phyloP scores from a whole-genome alignment of 768 basidiomycete genomes.

The Hebeloma cylindrosporum region DNA sequence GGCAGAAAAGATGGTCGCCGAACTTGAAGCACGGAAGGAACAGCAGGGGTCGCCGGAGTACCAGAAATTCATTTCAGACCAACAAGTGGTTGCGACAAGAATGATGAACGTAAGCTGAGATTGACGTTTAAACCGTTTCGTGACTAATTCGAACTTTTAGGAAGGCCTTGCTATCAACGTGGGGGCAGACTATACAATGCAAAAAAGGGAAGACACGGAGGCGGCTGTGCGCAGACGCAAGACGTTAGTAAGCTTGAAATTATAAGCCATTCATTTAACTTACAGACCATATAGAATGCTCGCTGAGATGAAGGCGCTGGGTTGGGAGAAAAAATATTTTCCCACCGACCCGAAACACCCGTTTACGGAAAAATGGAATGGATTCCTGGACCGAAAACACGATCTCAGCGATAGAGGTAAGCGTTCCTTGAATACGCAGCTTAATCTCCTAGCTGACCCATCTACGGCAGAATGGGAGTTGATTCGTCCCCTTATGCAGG shows the following conservation, averaged over 20 bases:
- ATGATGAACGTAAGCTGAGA: neutral
- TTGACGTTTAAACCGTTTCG: neutral
- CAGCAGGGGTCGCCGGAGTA: neutral
- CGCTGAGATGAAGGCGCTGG: neutral
- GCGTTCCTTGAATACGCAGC: no score
- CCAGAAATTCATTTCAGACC: neutral
- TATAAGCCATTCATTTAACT: neutral
- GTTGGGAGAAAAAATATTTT: neutral
- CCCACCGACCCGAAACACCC: neutral
- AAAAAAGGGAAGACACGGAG: neutral
- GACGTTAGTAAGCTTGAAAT: neutral
- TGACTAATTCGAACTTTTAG: neutral
- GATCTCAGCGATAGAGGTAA: neutral
- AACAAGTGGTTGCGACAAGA: neutral
- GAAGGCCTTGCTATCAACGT: neutral
- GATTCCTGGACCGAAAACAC: neutral
- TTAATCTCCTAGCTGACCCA: no score
- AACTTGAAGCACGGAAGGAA: neutral
- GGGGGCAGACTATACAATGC: neutral
- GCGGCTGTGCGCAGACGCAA: neutral
- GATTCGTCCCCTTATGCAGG: neutral
- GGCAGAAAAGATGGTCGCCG: neutral
- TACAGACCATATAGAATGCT: neutral
- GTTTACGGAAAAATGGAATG: neutral
- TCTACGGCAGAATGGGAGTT: slow-evolving; percentile 2